phyloP scores from a whole-genome alignment of 306 rosid genomes.

The Parietaria judaica region DNA sequence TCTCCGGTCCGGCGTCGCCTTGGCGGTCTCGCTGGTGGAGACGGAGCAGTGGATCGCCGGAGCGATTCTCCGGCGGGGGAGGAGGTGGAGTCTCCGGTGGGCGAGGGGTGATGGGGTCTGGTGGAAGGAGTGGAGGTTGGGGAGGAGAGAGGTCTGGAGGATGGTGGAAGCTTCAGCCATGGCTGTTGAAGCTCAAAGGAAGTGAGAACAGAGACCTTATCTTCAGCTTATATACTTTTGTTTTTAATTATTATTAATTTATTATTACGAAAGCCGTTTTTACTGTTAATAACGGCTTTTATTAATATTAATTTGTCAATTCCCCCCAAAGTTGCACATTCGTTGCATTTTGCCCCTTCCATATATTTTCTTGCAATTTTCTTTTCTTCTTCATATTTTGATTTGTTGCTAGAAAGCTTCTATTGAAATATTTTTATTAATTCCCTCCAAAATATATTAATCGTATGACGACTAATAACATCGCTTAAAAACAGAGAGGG shows the following conservation, averaged over 20 bases:
- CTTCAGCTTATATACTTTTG: slow-evolving; percentile 14
- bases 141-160: slow-evolving; percentile 27
- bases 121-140: slow-evolving; percentile 31
- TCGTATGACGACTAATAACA: too few species aligned
- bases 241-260: neutral
- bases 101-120: slow-evolving; percentile 17
- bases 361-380: too few species aligned
- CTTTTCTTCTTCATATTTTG: too few species aligned
- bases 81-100: slow-evolving; percentile 10
- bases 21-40: slow-evolving; percentile 33
- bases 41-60: slow-evolving; percentile 34
- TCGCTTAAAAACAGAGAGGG: too few species aligned
- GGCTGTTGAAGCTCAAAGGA: slow-evolving; percentile 13
- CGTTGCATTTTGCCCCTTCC: too few species aligned
- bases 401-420: too few species aligned
- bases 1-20: slow-evolving; percentile 16
- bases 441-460: too few species aligned
- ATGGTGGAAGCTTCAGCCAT: slow-evolving; percentile 67
- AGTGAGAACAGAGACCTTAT: slow-evolving; percentile 36
- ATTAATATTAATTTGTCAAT: too few species aligned
- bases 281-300: too few species aligned
- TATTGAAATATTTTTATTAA: too few species aligned
- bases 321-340: too few species aligned
- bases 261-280: neutral
- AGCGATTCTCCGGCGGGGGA: slow-evolving; percentile 18